These are phyloP conservation scores for Penicillium pancosmium DNA, from an alignment of 495 filamentous ascomycete genomes.

Conservation along the genomic window DNA sequence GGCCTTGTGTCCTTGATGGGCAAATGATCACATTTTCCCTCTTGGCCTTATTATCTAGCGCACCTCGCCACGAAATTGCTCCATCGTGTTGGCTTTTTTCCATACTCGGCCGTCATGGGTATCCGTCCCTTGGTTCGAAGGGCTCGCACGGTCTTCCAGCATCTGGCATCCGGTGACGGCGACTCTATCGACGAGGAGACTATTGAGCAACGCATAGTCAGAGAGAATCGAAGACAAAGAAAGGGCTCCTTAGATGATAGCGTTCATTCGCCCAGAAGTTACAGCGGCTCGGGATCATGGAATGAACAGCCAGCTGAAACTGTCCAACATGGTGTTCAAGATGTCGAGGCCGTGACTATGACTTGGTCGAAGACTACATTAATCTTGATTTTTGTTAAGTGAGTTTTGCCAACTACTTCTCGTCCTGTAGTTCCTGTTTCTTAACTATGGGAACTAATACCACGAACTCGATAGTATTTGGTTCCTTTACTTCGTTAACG, in stretches of 20 bases:
- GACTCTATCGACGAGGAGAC: background rate
- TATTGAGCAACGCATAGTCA: constrained; percentile 4
- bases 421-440: background rate
- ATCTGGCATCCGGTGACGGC: background rate
- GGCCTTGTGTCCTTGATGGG: background rate
- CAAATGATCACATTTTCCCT: constrained; percentile 3
- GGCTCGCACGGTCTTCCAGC: constrained; percentile 14
- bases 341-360: constrained; percentile 35
- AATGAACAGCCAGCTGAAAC: constrained; percentile 4
- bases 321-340: constrained; percentile 37
- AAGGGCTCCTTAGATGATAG: background rate
- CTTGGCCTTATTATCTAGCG: background rate
- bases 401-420: constrained; percentile 3
- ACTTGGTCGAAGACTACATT: constrained; percentile 35
- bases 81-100: background rate
- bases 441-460: background rate
- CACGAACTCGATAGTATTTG: constrained; percentile 28
- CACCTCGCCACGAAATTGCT: background rate
- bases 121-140: constrained; percentile 12
- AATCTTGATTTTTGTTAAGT: constrained; percentile 37
- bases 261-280: background rate
- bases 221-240: background rate
- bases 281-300: constrained; percentile 6
- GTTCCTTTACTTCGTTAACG: constrained; percentile 26
- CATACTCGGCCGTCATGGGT: constrained; percentile 9